Conservation (phyloP, 371 early-diverging fungal species). For the Phascolomyces articulosus region DNA sequence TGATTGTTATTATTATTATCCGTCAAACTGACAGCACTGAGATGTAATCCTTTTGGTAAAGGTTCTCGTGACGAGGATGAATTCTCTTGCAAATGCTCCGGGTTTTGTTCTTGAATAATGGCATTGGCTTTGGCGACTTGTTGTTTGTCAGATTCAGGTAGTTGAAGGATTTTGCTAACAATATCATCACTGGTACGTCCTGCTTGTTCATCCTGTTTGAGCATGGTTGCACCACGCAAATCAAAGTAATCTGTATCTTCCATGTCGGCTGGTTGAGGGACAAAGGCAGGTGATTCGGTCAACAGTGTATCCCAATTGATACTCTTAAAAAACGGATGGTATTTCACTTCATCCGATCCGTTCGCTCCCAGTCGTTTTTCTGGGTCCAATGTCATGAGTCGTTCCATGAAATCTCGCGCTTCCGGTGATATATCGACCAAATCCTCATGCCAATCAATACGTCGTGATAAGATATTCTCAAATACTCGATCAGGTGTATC, state of each 20-base stretch:
- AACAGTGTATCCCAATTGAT: constrained; percentile 74
- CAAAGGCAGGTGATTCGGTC: constrained; percentile 77
- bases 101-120: constrained; percentile 48
- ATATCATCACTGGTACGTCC: background rate
- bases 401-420: constrained; percentile 86
- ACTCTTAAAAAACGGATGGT: constrained; percentile 66
- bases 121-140: constrained; percentile 46
- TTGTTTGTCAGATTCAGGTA: constrained; percentile 20
- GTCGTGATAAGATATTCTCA: constrained; percentile 80
- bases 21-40: background rate
- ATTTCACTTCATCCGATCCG: constrained; percentile 71
- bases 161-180: background rate
- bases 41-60: background rate
- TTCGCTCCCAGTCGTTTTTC: constrained; percentile 76
- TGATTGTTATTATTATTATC: constrained; percentile 13
- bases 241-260: constrained; percentile 97
- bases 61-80: constrained; percentile 13
- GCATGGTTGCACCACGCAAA: constrained; percentile 76
- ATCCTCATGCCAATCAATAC: constrained; percentile 75
- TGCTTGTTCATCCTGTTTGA: constrained; percentile 38
- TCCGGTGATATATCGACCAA: constrained; percentile 77
- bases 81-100: constrained; percentile 17
- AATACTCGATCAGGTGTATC: constrained; percentile 82
- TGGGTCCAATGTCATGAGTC: constrained; percentile 76
- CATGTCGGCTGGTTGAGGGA: constrained; percentile 76